Base-by-base conservation (phyloP, 2,329 filamentous ascomycete species). In the Phoma herbarum region DNA sequence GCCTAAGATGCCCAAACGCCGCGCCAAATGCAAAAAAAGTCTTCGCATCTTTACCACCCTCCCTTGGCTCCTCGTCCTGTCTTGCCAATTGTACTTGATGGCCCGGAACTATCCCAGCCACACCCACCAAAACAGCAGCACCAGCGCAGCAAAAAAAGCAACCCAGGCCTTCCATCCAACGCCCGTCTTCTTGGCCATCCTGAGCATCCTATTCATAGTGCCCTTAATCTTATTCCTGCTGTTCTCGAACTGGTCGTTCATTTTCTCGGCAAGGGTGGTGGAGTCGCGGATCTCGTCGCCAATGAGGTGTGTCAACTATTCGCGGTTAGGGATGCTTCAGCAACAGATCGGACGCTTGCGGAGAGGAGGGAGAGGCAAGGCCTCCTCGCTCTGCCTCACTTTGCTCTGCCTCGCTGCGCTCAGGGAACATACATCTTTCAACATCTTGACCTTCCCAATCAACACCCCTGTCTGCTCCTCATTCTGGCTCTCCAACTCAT, bases 111-210 rank as follows among this genome's bases (percentile, higher is more conserved):
- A 61, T 1, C 61, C 44, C 60, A 97, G 78, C 93, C 94, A 97
- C 59, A 98, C 94, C 77, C 94, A 99, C 67, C 88, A 86, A 78
- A 99, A 99, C 66, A 98, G 77, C 54, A 94, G 75, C 62, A 90
- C 86, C 18, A 98, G 91, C 33, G 88, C 90, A 6, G 87, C 84
- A 76, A 99, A 97, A 79, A 99, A 99, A 42, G 82, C 84, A 50
- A 97, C 77, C 95, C 95, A 99, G 57, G 93, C 90, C 79, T 87
- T 94, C 95, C 95, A 99, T 71, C 93, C 90, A 10, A 99, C 89
- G n/a, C 95, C 95, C 2, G 93, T 96, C 70, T 88, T 85, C 80
- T 98, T 87, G 4, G 95, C 95, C 95, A 99, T 99, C 52, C 94
- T 76, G 65, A 98, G 80, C 95, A 99, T 99, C 59, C 93, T 85